Base-by-base conservation (phyloP, 805 yeast species). In the Myxozyma monticola region DNA sequence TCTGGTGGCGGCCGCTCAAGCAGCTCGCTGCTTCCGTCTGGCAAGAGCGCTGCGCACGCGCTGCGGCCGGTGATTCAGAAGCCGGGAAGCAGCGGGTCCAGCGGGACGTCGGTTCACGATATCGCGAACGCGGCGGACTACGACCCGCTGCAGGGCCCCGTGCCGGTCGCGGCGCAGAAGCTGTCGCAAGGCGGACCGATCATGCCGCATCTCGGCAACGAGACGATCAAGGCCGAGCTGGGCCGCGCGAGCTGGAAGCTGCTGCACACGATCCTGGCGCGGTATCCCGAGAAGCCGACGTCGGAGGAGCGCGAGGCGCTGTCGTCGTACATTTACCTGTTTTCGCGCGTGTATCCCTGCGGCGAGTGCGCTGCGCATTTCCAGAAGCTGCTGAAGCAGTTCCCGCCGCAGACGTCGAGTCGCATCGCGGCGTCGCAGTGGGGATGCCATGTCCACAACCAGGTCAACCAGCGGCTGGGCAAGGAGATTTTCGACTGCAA, bases 281-380 rank as follows among this genome's bases (percentile, higher is more conserved):
- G 96, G 63, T 93, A 86, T 64, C 98, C 99, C 0, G 96, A 85
- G 37, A 70, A 71, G 22, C 99, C 99, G 17, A 69, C 83, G 1
- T 59, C 63, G 2, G 77, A 75, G 38, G 89, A 91, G 62, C 75
- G 80, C 44, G 65, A 73, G 26, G 85, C 91, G 24, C 71, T 93
- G 41, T 62, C 69, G 15, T 77, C 72, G 50, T 93, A 82, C 65
- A 76, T 93, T 18, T 70, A 79, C 20, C 71, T 87, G 30, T 93
- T 90, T 70, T 89, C 93, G 0, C 88, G 90, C 61, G 91, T 93
- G 8, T 93, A 93, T 59, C 99, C 99, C 0, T 91, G 98, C 70
- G 96, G 96, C 2, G 97, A 91, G 65, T 93, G 98, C 70, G 97
- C 99, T 0, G 75, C 87, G 57, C 98, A 93, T 68, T 93, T 93